Evolutionary conservation across 441 rosid genomes (phyloP), one percentile per base, ranked within the genome.

Genomic region (Syzygium syzygioides): DNA sequence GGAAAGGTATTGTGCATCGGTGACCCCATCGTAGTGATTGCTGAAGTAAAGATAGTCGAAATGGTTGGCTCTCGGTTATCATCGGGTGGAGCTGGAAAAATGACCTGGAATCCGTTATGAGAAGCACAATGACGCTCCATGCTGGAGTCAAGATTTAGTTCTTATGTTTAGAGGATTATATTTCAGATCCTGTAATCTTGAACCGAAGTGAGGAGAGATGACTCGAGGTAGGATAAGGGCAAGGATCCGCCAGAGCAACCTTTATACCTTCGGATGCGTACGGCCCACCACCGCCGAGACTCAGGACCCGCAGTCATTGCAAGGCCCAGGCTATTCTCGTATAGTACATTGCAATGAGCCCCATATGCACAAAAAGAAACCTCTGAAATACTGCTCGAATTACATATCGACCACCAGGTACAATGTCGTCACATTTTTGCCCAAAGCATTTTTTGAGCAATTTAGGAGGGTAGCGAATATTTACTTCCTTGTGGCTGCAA

Each of bases 361-460:
- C 86, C 91, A 88, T 79, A 55, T 95, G 96, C 99, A 97, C 93
- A 91, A 90, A 94, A 95, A 91, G 91, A 96, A 95, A 91, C 99
- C 99, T 85, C 88, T 96, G 62, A 92, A 94, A 85, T 96, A 97
- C 86, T 92, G 98, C 88, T 93, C 95, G 19, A 97, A 97, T 91
- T 93, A 94, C 87, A 96, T 96, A 92, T 96, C 99, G 19, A 97
- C 99, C 88, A 97, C 99, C 6, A 95, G 96, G 92, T 97, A 97
- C 88, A 97, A 95, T 91, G 26, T 94, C 25, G 80, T 94, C 86
- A 94, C 99, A 55, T 97, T 96, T 93, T 89, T 97, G 89, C 99
- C 99, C 59, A 96, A 96, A 88, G 98, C 97, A 4, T 94, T 97
- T 86, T 97, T 95, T 90, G 99, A 97, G 92, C 99, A 97, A 93